Conservation (phyloP, 2,329 filamentous ascomycete species). For the Alternaria solani region DNA sequence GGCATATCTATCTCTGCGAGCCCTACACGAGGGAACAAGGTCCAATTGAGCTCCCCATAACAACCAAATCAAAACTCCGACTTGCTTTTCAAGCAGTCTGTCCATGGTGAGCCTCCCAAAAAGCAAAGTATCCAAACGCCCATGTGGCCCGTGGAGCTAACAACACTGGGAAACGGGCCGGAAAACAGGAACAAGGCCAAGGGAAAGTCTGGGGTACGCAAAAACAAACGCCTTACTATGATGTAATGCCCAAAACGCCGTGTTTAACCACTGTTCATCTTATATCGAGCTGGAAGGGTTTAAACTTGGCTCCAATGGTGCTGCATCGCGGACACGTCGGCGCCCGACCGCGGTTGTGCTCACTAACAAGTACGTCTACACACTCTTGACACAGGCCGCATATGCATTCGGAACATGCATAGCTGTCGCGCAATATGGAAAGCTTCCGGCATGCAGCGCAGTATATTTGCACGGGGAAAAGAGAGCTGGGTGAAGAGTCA, state of each 20-base stretch:
- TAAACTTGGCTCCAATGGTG: conserved; percentile 80
- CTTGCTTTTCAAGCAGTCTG: conserved; percentile 11
- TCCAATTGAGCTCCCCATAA: neutral
- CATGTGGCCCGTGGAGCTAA: conserved; percentile 30
- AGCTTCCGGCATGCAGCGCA: conserved; percentile 86
- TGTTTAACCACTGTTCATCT: conserved; percentile 59
- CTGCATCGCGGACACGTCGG: conserved; percentile 79
- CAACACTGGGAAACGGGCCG: conserved; percentile 17
- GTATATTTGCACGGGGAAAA: conserved; percentile 77
- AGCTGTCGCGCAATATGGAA: conserved; percentile 81
- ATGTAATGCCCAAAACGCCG: conserved; percentile 14
- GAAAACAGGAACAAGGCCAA: conserved; percentile 12
- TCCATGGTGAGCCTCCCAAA: conserved; percentile 1
- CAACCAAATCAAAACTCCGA: conserved; percentile 4
- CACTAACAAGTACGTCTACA: conserved; percentile 79
- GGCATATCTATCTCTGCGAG: conserved; percentile 9
- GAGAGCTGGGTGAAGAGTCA: conserved; percentile 67
- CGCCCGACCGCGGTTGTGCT: conserved; percentile 73
- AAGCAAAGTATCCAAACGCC: conserved; percentile 22
- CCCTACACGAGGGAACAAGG: neutral
- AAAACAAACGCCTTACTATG: conserved; percentile 23
- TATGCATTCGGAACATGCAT: conserved; percentile 95
- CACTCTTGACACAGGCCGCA: conserved; percentile 90
- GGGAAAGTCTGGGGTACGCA: conserved; percentile 4
- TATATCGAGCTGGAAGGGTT: conserved; percentile 85